Evolutionary conservation across 75 land plant genomes (phyloP).

Genomic region (Pinus tabuliformis): DNA sequence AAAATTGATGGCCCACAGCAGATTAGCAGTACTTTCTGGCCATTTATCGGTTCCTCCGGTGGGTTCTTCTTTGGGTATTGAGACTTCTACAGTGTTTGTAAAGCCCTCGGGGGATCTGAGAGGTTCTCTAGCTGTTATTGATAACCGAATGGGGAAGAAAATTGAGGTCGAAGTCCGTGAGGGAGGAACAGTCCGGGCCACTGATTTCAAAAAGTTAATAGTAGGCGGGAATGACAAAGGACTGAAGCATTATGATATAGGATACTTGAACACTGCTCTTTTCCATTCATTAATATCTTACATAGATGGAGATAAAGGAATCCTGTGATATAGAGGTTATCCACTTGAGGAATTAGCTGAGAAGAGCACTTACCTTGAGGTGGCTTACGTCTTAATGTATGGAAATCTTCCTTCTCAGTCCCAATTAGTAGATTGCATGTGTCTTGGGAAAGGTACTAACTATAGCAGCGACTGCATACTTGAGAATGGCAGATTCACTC

Average conservation of each 20-base stretch:
- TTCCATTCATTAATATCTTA: too few species aligned
- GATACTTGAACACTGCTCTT: slow-evolving; percentile 91
- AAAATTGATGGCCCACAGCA: not conserved
- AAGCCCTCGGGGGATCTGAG: slow-evolving; percentile 35
- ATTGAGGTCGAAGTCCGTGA: slow-evolving; percentile 71
- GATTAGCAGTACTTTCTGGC: slow-evolving; percentile 2
- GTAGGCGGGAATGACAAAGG: slow-evolving; percentile 75
- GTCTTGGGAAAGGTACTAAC: too few species aligned
- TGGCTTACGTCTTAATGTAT: slow-evolving; percentile 89
- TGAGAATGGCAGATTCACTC: too few species aligned
- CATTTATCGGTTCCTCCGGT: not conserved
- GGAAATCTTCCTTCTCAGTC: slow-evolving; percentile 85
- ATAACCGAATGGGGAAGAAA: slow-evolving; percentile 73
- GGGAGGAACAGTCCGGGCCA: slow-evolving; percentile 80
- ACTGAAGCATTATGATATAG: slow-evolving; percentile 82
- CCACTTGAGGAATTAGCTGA: too few species aligned
- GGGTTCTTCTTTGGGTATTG: not conserved
- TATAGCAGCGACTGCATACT: too few species aligned
- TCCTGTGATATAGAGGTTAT: too few species aligned
- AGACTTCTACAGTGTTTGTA: not conserved
- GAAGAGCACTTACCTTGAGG: slow-evolving; percentile 86
- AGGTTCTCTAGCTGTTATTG: slow-evolving; percentile 69
- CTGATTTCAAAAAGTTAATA: slow-evolving; percentile 88
- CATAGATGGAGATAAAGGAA: too few species aligned
- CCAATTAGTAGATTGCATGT: slow-evolving; percentile 65